Conservation (phyloP, 2,329 filamentous ascomycete species). For the Alternaria gansuensis region DNA sequence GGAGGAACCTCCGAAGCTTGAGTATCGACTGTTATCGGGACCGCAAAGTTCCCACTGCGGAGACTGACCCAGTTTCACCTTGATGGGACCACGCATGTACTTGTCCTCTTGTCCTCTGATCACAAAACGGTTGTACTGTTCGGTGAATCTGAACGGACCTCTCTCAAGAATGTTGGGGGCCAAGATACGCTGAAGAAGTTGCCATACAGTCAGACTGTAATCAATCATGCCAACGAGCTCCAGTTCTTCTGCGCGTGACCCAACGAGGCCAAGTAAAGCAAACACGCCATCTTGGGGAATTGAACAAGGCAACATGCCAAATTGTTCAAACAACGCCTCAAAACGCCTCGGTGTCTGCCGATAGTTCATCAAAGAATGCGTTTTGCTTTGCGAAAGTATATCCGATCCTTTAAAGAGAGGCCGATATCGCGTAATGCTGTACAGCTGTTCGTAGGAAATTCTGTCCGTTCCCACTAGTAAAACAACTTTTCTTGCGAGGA, state of each 20-base stretch:
- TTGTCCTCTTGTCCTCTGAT: neutral
- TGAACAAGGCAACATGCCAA: neutral
- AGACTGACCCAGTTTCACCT: accelerated
- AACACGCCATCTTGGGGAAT: neutral
- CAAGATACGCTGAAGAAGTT: neutral
- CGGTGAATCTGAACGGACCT: neutral
- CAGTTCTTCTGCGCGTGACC: neutral
- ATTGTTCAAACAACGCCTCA: neutral
- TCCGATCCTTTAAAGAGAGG: neutral
- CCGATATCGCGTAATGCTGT: neutral
- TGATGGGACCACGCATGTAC: neutral
- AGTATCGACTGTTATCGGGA: neutral
- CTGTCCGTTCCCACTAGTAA: neutral
- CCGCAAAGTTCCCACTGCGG: neutral
- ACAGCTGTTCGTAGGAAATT: neutral
- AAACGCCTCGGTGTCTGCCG: neutral
- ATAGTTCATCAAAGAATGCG: neutral
- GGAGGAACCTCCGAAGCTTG: neutral
- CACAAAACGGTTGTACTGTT: neutral
- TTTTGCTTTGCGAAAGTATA: neutral
- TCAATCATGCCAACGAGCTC: neutral
- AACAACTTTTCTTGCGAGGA: neutral
- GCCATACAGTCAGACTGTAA: neutral
- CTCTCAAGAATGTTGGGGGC: neutral
- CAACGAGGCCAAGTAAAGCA: neutral